phyloP scores from a whole-genome alignment of 2,329 filamentous ascomycete species.

The Alternaria arborescens region DNA sequence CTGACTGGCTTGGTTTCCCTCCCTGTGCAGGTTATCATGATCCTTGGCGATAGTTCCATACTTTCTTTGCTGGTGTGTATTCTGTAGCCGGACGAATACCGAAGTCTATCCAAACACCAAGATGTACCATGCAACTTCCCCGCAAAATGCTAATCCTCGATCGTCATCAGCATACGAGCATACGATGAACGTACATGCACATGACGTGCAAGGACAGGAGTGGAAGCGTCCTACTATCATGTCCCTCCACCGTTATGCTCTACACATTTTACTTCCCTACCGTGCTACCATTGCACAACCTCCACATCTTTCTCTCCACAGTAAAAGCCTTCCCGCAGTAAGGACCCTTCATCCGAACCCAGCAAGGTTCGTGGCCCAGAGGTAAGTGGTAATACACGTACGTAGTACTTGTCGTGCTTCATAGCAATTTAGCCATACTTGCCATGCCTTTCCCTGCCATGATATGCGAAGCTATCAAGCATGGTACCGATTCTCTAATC shows the following conservation, averaged over 20 bases:
- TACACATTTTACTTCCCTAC: slow-evolving; percentile 2
- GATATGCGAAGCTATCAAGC: slow-evolving; percentile 3
- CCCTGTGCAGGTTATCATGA: slow-evolving; percentile 1
- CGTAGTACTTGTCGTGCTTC: neutral
- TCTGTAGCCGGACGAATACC: slow-evolving; percentile 11
- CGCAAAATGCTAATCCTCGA: slow-evolving; percentile 15
- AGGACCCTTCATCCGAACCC: slow-evolving; percentile 4
- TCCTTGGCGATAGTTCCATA: slow-evolving; percentile 4
- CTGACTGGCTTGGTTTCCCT: slow-evolving; percentile 1
- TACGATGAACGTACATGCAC: slow-evolving; percentile 5
- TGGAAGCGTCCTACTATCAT: neutral
- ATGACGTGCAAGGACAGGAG: neutral
- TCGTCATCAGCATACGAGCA: neutral
- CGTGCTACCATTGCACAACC: neutral
- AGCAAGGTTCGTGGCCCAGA: slow-evolving; percentile 1
- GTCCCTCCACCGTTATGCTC: neutral
- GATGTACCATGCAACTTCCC: slow-evolving; percentile 8
- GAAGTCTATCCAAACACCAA: slow-evolving; percentile 8
- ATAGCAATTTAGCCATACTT: neutral
- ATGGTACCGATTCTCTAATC: neutral
- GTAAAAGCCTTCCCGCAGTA: neutral
- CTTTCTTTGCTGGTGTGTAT: slow-evolving; percentile 5
- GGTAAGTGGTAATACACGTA: neutral
- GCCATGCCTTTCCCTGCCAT: slow-evolving; percentile 1
- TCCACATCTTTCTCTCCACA: neutral